A percentile compares a stretch with the other conserved stretches of the same genome.
These are phyloP conservation scores for Penicillium pulvis DNA, from an alignment of 495 filamentous ascomycete species.

Conservation along the genomic window DNA sequence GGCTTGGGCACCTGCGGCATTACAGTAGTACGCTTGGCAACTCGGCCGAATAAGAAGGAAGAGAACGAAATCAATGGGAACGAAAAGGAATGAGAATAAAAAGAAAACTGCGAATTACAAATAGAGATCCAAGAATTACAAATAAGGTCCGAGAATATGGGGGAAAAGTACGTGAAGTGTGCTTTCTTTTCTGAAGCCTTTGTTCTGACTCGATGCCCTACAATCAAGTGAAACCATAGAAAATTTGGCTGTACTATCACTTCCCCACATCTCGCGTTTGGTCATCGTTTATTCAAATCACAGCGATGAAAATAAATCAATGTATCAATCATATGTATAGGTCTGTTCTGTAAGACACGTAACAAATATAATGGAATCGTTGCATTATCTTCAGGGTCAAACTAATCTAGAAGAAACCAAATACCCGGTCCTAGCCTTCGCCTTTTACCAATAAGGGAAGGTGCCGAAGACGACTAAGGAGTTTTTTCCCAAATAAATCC, in stretches of 20 bases:
- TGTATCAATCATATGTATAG: neutral
- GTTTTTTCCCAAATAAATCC: neutral
- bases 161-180: neutral
- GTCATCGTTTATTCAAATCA: neutral
- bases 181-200: conserved; percentile 5
- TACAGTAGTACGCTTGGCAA: conserved; percentile 11
- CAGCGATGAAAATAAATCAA: neutral
- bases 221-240: neutral
- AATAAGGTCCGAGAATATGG: neutral
- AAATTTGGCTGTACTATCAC: neutral
- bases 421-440: neutral
- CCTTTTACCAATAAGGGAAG: neutral
- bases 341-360: neutral
- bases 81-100: neutral
- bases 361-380: neutral
- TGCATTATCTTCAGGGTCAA: neutral
- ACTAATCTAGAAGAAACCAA: neutral
- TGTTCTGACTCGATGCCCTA: conserved; percentile 2
- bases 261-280: neutral
- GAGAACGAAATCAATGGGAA: neutral
- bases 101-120: neutral
- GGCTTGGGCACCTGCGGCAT: conserved; percentile 11
- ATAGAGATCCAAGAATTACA: neutral
- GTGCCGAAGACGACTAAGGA: neutral
- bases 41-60: neutral